Conservation (phyloP, 2,329 filamentous ascomycete species). For the Exophiala calicioides region DNA sequence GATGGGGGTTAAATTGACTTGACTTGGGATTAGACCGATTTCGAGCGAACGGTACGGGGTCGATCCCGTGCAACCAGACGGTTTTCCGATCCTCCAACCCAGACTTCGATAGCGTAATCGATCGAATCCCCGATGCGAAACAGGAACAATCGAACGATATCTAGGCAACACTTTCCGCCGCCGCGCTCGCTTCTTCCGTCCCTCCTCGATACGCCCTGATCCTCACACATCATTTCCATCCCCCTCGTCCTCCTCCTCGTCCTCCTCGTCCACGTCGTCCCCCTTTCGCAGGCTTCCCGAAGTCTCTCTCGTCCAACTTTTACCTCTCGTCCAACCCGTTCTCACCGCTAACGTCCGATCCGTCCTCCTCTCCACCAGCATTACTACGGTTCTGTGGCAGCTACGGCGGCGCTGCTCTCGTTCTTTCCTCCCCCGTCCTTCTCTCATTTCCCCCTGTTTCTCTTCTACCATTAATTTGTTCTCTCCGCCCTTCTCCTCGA, state of each 20-base stretch:
- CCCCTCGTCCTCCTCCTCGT: conserved; percentile 11
- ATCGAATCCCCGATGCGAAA: conserved; percentile 27
- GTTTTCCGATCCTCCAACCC: conserved; percentile 14
- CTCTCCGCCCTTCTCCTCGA: conserved; percentile 4
- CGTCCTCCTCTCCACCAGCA: background rate
- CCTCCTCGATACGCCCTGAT: conserved; percentile 17
- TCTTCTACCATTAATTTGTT: background rate
- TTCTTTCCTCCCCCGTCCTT: conserved; percentile 2
- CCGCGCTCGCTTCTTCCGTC: conserved; percentile 10
- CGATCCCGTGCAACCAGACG: conserved; percentile 17
- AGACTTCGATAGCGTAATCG: conserved; percentile 26
- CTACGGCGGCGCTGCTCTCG: background rate
- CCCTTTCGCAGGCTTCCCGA: conserved; percentile 9
- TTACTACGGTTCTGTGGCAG: background rate
- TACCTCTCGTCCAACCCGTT: background rate
- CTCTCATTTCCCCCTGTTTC: background rate
- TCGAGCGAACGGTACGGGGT: conserved; percentile 26
- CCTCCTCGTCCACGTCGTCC: conserved; percentile 3
- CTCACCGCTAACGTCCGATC: conserved; percentile 3
- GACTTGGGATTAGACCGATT: conserved; percentile 25
- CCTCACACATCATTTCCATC: conserved; percentile 8
- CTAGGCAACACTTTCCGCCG: conserved; percentile 19
- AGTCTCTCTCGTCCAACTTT: background rate
- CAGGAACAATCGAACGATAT: conserved; percentile 26
- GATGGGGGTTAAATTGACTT: conserved; percentile 24